Conservation (phyloP, 768 basidiomycete genomes). For the Phallus indusiatus region DNA sequence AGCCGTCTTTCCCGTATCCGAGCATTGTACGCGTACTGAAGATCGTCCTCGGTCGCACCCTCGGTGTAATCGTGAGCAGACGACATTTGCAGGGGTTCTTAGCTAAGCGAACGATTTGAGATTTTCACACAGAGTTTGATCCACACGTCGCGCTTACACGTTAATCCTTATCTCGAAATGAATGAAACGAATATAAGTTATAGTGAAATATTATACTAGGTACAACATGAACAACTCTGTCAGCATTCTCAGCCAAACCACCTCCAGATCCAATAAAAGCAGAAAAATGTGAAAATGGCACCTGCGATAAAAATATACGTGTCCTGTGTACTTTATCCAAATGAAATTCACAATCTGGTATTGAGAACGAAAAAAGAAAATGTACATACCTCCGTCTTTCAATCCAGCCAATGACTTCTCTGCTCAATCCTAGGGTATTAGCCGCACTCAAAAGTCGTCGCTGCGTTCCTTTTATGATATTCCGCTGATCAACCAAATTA, state of each 20-base stretch:
- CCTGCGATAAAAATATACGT: conserved; percentile 89
- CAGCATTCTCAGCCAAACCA: conserved; percentile 56
- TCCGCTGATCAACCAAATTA: conserved; percentile 86
- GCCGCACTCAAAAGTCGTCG: conserved; percentile 79
- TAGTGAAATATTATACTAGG: background rate
- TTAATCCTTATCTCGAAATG: background rate
- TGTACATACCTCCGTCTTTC: conserved; percentile 76
- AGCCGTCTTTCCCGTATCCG: conserved; percentile 48
- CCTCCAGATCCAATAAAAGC: conserved; percentile 88
- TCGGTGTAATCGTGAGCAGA: conserved; percentile 66
- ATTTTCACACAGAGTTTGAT: background rate
- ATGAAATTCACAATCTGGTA: background rate
- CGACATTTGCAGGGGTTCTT: background rate
- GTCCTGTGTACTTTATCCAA: conserved; percentile 71
- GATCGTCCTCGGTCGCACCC: conserved; percentile 71
- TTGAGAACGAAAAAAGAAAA: background rate
- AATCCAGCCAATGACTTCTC: conserved; percentile 95
- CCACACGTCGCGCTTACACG: background rate
- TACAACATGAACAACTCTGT: background rate
- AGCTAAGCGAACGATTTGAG: background rate
- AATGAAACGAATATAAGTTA: background rate
- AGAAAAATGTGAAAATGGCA: conserved; percentile 80
- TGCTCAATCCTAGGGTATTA: conserved; percentile 87
- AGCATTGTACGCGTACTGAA: conserved; percentile 48
- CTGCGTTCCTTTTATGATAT: conserved; percentile 92